A percentile compares a stretch with the other conserved stretches of the same genome.
Evolutionary conservation across 179 eudicot species (phyloP).

Genomic region (Corrigiola litoralis): DNA sequence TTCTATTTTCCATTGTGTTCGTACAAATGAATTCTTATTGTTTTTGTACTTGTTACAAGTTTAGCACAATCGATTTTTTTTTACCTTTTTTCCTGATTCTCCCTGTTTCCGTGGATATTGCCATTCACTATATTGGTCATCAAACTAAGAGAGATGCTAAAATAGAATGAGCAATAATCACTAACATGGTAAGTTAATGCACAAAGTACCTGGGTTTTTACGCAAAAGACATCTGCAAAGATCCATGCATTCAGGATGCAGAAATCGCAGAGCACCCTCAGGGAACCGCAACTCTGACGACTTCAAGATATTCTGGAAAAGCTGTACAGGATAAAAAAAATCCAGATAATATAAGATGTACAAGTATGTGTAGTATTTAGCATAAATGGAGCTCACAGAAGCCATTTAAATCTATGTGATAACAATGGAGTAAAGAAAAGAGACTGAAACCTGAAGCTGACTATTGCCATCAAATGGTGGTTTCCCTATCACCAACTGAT

Average conservation of each 20-base stretch:
- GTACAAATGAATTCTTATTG: too few relatives aligned
- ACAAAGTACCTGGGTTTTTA: conserved; percentile 40
- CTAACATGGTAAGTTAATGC: background rate
- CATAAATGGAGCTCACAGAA: background rate
- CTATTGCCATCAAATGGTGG: conserved; percentile 48
- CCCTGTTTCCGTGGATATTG: too few relatives aligned
- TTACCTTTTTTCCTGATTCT: background rate
- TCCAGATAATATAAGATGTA: background rate
- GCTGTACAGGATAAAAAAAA: conserved; percentile 24
- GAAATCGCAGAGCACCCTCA: conserved; percentile 34
- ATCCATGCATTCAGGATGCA: conserved; percentile 44
- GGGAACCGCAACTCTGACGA: conserved; percentile 42
- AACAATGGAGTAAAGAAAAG: too few relatives aligned
- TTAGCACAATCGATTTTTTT: background rate
- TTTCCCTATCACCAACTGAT: conserved; percentile 47
- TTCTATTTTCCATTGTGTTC: too few relatives aligned
- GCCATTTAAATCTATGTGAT: background rate
- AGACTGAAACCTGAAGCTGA: conserved; percentile 39
- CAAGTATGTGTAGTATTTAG: background rate
- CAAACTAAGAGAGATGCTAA: background rate
- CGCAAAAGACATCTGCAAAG: conserved; percentile 52
- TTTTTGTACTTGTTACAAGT: too few relatives aligned
- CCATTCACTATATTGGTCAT: background rate
- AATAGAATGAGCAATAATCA: conserved; percentile 1
- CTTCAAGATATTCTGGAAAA: conserved; percentile 44